These are phyloP conservation scores for Neurospora africana DNA, from an alignment of 495 filamentous ascomycete genomes.

Conservation along the genomic window DNA sequence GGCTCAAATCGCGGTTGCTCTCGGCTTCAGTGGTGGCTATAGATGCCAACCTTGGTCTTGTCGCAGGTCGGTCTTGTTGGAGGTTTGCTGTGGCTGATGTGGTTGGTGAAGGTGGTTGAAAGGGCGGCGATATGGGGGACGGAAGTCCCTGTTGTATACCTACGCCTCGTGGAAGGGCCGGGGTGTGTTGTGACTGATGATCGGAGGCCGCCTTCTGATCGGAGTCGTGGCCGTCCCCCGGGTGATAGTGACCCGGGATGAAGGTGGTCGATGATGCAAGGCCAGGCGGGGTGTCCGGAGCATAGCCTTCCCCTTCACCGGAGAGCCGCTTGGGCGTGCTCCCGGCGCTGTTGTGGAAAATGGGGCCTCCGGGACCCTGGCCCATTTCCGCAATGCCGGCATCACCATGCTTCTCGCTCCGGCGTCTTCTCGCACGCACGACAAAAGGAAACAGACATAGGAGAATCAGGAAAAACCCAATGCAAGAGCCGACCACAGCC, in stretches of 20 bases:
- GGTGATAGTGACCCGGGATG: constrained; percentile 1
- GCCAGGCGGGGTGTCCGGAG: background rate
- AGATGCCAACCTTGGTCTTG: constrained; percentile 6
- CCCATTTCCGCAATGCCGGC: constrained; percentile 22
- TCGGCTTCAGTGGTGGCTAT: constrained; percentile 14
- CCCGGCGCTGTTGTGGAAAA: constrained; percentile 11
- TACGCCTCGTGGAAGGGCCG: constrained; percentile 12
- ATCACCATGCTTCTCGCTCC: constrained; percentile 13
- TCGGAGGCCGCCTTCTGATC: constrained; percentile 8
- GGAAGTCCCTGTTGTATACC: constrained; percentile 17
- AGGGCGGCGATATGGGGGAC: constrained; percentile 18
- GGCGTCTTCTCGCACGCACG: constrained; percentile 19
- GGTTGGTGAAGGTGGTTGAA: constrained; percentile 11
- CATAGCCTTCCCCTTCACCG: constrained; percentile 2
- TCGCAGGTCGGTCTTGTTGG: background rate
- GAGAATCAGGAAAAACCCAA: constrained; percentile 21
- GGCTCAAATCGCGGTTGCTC: constrained; percentile 18
- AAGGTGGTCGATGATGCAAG: background rate
- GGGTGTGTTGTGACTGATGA: constrained; percentile 7
- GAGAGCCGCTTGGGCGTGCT: constrained; percentile 15
- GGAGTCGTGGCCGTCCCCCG: constrained; percentile 8
- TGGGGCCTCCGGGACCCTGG: constrained; percentile 26
- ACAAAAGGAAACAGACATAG: constrained; percentile 25
- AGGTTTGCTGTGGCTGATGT: background rate
- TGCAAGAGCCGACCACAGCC: constrained; percentile 24